Evolutionary conservation across 495 filamentous ascomycete genomes (phyloP).

Genomic region (Trichocladium antarcticum): DNA sequence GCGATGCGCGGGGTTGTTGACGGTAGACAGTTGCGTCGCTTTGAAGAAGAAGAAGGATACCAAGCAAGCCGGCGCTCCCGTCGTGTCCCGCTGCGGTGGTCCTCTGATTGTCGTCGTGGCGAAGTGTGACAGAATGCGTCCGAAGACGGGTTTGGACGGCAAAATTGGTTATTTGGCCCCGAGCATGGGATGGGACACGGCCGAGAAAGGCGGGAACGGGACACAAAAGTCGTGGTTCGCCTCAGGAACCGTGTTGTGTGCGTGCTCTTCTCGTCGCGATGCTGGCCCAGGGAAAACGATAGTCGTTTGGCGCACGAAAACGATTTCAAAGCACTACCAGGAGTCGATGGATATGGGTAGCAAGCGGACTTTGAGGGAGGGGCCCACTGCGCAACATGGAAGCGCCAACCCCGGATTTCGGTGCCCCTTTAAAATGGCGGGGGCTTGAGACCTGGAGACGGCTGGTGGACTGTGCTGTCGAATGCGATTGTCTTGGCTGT

Average conservation of each 20-base stretch:
- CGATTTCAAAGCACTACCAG: not conserved
- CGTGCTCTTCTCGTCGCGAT: not conserved
- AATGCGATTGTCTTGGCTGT: not conserved
- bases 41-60: not conserved
- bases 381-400: not conserved
- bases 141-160: not conserved
- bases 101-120: slow-evolving; percentile 2
- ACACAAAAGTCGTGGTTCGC: not conserved
- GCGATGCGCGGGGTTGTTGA: not conserved
- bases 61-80: slow-evolving; percentile 11
- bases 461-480: no score
- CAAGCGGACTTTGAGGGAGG: not conserved
- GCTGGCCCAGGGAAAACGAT: no score
- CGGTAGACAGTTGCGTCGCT: not conserved
- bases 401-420: slow-evolving; percentile 10
- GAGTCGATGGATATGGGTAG: not conserved
- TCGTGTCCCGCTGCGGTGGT: slow-evolving; percentile 13
- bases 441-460: not conserved
- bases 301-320: not conserved
- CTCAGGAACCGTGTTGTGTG: not conserved
- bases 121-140: not conserved
- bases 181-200: not conserved
- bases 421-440: slow-evolving; percentile 5
- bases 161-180: not conserved
- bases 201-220: not conserved